Evolutionary conservation across 371 early-diverging fungal species (phyloP).

Genomic region (Phascolomyces articulosus): DNA sequence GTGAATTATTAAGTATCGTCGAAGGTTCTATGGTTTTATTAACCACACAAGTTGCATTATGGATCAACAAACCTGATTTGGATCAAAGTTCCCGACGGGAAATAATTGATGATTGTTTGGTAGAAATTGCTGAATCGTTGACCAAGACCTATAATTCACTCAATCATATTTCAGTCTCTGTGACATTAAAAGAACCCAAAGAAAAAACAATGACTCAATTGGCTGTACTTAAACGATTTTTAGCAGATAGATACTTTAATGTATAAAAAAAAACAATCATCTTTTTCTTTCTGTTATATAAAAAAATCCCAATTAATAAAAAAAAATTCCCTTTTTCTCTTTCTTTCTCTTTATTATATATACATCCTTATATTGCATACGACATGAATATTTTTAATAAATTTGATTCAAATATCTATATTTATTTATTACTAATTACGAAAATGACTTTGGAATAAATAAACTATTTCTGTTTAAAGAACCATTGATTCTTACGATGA

Average conservation of each 20-base stretch:
- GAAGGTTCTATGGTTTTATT: conserved; percentile 31
- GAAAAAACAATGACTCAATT: conserved; percentile 3
- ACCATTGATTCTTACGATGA: too few species aligned
- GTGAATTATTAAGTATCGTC: conserved; percentile 20
- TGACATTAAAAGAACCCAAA: conserved; percentile 10
- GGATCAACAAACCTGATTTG: conserved; percentile 40
- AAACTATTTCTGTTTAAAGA: neutral
- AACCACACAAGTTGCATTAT: conserved; percentile 33
- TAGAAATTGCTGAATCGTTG: conserved; percentile 26
- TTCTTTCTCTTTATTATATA: too few species aligned
- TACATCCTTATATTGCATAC: too few species aligned
- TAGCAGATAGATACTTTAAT: conserved; percentile 13
- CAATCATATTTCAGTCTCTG: neutral
- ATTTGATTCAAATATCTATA: too few species aligned
- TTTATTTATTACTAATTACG: too few species aligned
- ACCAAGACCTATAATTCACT: conserved; percentile 15
- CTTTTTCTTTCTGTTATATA: too few species aligned
- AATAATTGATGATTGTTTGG: conserved; percentile 31
- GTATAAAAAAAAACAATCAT: conserved; percentile 1
- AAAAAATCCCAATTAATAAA: too few species aligned
- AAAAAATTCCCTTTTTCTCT: too few species aligned
- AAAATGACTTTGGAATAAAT: too few species aligned
- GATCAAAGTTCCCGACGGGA: conserved; percentile 22
- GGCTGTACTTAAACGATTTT: conserved; percentile 8
- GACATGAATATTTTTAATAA: too few species aligned